Evolutionary conservation across 495 filamentous ascomycete genomes (phyloP).

Genomic region (Xylaria nigripes): DNA sequence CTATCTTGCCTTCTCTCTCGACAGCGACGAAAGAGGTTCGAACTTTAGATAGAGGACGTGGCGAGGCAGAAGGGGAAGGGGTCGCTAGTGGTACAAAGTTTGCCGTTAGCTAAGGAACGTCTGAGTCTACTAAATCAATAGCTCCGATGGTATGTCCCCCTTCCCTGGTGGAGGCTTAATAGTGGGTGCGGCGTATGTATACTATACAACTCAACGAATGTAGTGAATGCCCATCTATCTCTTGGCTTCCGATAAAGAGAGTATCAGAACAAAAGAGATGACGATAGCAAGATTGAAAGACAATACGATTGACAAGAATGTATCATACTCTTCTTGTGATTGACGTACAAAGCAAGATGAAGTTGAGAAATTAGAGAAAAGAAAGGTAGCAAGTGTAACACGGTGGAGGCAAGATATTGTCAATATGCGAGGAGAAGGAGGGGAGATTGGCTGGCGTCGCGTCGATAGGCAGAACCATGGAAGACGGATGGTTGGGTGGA

Average conservation of each 20-base stretch:
- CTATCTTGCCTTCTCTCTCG: constrained; percentile 51
- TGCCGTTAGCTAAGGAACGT: constrained; percentile 18
- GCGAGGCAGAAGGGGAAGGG: constrained; percentile 31
- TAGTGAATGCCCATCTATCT: constrained; percentile 5
- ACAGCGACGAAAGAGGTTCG: constrained; percentile 79
- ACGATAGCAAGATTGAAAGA: neutral
- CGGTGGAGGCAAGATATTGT: neutral
- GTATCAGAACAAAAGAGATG: neutral
- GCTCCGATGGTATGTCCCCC: constrained; percentile 2
- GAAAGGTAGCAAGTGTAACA: neutral
- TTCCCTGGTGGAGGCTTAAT: constrained; percentile 3
- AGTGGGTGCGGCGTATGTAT: constrained; percentile 4
- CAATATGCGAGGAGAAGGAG: neutral
- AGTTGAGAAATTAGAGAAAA: neutral
- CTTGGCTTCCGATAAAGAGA: neutral
- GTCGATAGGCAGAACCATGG: neutral
- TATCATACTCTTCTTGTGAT: neutral
- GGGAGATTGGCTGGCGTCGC: neutral
- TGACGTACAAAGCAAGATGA: neutral
- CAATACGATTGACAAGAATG: neutral
- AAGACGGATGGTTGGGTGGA: neutral
- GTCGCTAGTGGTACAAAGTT: constrained; percentile 18
- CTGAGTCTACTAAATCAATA: constrained; percentile 2
- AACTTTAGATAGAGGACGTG: constrained; percentile 65
- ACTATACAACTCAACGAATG: neutral